These are phyloP conservation scores for Ilyonectria robusta DNA, from an alignment of 2,329 filamentous ascomycete species.

Conservation along the genomic window DNA sequence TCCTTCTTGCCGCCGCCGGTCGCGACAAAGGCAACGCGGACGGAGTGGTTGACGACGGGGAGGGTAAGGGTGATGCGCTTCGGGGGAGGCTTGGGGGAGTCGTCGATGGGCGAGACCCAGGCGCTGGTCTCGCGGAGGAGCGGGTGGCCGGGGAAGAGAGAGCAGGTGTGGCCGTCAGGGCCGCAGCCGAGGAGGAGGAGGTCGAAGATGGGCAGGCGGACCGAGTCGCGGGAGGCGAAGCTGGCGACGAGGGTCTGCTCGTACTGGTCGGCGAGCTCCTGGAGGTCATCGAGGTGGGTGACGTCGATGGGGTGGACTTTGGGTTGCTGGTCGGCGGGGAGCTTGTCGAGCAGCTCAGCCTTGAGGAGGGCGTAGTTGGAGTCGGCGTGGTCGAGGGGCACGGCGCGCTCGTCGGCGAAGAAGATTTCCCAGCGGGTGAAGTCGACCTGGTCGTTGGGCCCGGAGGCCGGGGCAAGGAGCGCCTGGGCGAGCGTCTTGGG, in stretches of 20 bases:
- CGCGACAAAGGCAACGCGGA: slow-evolving; percentile 91
- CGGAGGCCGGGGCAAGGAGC: slow-evolving; percentile 72
- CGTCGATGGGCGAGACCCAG: slow-evolving; percentile 92
- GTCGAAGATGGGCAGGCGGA: slow-evolving; percentile 95
- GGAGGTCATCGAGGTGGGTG: slow-evolving; percentile 77
- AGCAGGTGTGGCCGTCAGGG: slow-evolving; percentile 97
- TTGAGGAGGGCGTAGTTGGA: slow-evolving; percentile 95
- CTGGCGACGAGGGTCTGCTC: slow-evolving; percentile 87
- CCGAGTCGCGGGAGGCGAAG: slow-evolving; percentile 93
- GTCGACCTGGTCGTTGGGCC: slow-evolving; percentile 73
- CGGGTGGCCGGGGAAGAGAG: slow-evolving; percentile 90
- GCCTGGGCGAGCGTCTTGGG: slow-evolving; percentile 90
- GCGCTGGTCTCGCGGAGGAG: slow-evolving; percentile 88
- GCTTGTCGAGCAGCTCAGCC: slow-evolving; percentile 88
- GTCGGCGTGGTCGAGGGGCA: slow-evolving; percentile 91
- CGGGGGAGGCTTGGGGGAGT: slow-evolving; percentile 95
- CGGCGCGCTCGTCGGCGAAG: slow-evolving; percentile 97
- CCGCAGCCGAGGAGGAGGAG: slow-evolving; percentile 93
- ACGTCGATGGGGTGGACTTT: slow-evolving; percentile 84
- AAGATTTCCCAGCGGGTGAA: slow-evolving; percentile 97
- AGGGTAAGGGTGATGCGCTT: slow-evolving; percentile 93
- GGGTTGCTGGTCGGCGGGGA: slow-evolving; percentile 78
- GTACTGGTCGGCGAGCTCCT: slow-evolving; percentile 95
- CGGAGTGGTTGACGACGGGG: slow-evolving; percentile 88
- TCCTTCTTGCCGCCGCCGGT: slow-evolving; percentile 92